Percentiles rank a stretch among this genome's conserved stretches.
phyloP scores from a whole-genome alignment of 73 alveolate species.

The Urostyla sp. region DNA sequence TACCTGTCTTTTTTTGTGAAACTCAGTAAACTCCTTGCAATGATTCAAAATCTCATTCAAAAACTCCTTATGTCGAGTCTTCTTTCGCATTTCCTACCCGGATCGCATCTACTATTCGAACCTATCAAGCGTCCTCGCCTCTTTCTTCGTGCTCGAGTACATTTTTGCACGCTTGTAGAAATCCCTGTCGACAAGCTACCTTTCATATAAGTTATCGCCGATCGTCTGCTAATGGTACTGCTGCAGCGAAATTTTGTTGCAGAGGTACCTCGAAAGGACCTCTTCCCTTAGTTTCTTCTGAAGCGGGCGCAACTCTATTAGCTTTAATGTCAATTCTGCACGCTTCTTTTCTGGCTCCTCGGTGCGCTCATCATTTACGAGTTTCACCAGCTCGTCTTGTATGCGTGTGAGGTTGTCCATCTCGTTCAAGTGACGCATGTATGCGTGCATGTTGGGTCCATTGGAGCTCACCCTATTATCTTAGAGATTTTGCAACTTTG shows the following conservation, averaged over 20 bases:
- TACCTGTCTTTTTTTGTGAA: conserved; percentile 90
- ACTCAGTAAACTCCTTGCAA: conserved; percentile 87
- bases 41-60: conserved; percentile 85
- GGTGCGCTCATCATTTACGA: conserved; percentile 20
- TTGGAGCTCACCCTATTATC: conserved; percentile 9
- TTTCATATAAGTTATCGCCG: conserved; percentile 82
- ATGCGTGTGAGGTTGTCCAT: conserved; percentile 35
- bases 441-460: not conserved
- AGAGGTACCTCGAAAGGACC: conserved; percentile 61
- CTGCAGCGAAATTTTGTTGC: conserved; percentile 60
- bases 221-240: conserved; percentile 60
- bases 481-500: conserved; percentile 54
- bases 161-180: conserved; percentile 82
- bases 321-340: conserved; percentile 62
- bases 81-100: conserved; percentile 91
- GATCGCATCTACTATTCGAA: conserved; percentile 84
- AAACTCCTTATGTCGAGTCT: conserved; percentile 91
- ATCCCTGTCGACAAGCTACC: conserved; percentile 80
- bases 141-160: conserved; percentile 68
- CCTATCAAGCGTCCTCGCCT: conserved; percentile 76
- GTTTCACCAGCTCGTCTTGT: conserved; percentile 16
- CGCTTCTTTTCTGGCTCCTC: conserved; percentile 27
- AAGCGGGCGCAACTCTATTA: conserved; percentile 74
- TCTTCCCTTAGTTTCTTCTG: conserved; percentile 82
- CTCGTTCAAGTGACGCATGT: conserved; percentile 26